These are phyloP conservation scores for Lentinula detonsa DNA, from an alignment of 768 basidiomycete species.

Conservation along the genomic window DNA sequence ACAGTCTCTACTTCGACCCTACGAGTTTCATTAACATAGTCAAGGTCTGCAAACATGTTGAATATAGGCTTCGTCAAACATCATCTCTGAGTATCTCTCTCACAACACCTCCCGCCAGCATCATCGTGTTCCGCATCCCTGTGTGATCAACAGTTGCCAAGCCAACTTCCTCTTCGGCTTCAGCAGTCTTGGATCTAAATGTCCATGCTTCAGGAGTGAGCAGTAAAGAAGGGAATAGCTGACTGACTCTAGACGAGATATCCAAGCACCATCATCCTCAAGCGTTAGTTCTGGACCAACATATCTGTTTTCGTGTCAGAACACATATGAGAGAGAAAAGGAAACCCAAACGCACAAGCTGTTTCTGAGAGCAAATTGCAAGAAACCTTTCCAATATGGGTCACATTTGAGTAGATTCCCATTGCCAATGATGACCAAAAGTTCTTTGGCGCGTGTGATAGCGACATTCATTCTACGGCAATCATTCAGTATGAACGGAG, in stretches of 20 bases:
- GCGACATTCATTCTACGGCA: conserved; percentile 44
- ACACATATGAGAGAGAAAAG: background rate
- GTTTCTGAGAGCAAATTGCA: conserved; percentile 41
- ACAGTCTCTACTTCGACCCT: background rate
- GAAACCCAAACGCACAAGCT: conserved; percentile 29
- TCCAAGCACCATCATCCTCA: conserved; percentile 41
- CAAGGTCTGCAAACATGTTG: background rate
- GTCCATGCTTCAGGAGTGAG: conserved; percentile 16
- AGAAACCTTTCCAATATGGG: conserved; percentile 45
- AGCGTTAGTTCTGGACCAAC: conserved; percentile 35
- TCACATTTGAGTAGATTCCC: conserved; percentile 33
- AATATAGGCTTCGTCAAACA: background rate
- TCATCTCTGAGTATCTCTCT: conserved; percentile 25
- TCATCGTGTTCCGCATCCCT: conserved; percentile 7
- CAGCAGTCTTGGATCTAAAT: conserved; percentile 9
- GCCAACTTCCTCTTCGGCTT: conserved; percentile 25
- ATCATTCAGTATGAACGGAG: background rate
- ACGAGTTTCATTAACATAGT: background rate
- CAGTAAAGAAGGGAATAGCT: background rate
- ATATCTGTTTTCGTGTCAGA: conserved; percentile 25
- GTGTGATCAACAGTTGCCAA: conserved; percentile 12
- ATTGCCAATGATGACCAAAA: conserved; percentile 45
- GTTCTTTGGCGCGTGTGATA: conserved; percentile 48
- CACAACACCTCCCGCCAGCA: conserved; percentile 26
- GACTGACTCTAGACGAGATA: conserved; percentile 41